A percentile compares a stretch with the other conserved stretches of the same genome.
Evolutionary conservation across 441 rosid species (phyloP).

Genomic region (Syzygium malaccense): DNA sequence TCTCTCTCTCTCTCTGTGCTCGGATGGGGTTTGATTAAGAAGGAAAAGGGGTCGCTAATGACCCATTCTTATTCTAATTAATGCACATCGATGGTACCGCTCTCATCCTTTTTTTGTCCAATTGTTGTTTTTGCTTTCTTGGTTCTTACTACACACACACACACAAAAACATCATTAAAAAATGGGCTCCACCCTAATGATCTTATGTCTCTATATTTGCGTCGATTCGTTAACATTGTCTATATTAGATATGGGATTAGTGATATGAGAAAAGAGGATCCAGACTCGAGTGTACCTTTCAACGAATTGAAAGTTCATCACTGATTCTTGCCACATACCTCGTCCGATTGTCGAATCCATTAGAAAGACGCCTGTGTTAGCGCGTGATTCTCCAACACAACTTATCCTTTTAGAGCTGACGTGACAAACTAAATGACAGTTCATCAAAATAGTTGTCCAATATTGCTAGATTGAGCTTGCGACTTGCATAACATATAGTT

Average conservation of each 20-base stretch:
- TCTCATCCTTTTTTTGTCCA: background rate
- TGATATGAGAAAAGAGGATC: background rate
- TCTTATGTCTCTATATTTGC: background rate
- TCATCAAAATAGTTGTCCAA: background rate
- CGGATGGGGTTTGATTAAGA: background rate
- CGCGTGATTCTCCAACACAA: background rate
- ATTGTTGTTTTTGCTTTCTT: background rate
- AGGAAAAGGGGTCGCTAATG: background rate
- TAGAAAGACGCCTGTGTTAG: background rate
- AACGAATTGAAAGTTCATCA: background rate
- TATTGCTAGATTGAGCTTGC: background rate
- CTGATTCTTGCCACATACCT: background rate
- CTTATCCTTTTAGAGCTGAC: background rate
- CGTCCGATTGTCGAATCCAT: background rate
- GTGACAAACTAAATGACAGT: background rate
- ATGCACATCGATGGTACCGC: background rate
- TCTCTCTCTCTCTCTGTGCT: background rate
- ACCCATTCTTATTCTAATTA: background rate
- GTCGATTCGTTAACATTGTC: background rate
- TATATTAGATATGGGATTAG: background rate
- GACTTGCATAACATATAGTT: background rate
- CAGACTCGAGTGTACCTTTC: background rate
- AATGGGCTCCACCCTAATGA: background rate
- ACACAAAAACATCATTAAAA: background rate
- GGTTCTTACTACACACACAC: background rate